phyloP scores from a whole-genome alignment of 1,284 basidiomycete genomes.

The Marasmius fiardii region DNA sequence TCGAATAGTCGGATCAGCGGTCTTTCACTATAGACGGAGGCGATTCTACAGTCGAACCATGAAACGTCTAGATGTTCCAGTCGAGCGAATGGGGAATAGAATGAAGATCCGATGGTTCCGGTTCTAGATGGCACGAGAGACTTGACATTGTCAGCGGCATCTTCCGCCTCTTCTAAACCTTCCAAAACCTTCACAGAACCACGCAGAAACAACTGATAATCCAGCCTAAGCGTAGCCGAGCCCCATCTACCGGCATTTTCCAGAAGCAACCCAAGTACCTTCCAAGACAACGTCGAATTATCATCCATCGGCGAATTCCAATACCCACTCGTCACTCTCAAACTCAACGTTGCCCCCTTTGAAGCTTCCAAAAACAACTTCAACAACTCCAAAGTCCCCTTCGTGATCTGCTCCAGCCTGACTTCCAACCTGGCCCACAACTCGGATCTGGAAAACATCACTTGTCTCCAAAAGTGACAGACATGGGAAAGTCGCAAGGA shows the following conservation, averaged over 20 bases:
- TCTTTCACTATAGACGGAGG: background rate
- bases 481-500: background rate
- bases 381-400: background rate
- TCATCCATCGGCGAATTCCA: background rate
- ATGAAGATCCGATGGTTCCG: too few relatives aligned
- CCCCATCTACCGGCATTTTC: background rate
- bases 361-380: background rate
- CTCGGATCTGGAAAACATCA: background rate
- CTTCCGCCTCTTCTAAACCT: background rate
- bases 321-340: background rate
- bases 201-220: background rate
- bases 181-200: background rate
- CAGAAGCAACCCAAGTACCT: background rate
- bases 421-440: background rate
- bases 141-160: background rate
- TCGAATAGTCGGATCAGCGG: background rate
- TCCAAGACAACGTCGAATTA: background rate
- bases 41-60: background rate
- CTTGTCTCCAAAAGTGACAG: background rate
- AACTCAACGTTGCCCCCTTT: background rate
- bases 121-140: too few relatives aligned
- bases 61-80: background rate
- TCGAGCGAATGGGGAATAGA: background rate
- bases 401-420: background rate
- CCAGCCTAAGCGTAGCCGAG: background rate